Base-by-base conservation (phyloP, 352 stramenopile species). In the Pythium dissimile region DNA sequence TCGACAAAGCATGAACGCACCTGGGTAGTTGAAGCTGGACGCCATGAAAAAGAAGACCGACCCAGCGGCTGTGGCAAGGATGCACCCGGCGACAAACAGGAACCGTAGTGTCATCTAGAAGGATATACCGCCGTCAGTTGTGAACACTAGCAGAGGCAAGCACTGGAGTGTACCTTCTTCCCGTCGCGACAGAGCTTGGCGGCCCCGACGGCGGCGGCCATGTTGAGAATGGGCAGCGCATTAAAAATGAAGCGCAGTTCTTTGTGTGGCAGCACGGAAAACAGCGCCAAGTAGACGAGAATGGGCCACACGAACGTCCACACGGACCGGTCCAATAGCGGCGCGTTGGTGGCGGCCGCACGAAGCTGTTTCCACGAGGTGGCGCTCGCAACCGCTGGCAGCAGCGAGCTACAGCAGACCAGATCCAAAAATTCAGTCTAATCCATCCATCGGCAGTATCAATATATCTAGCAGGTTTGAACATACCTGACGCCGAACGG, bases 241-340 rank as follows among this genome's bases (percentile, higher is more conserved):
- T 97, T 97, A 69, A 99, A 98, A 35, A 99, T 89, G 66, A 99
- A 99, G 48, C 96, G 81, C 12, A 99, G 84, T 70, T 99, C 97
- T 67, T 99, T 99, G 80, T 99, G 97, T 12, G 95, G 96, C 16
- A 99, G 74, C 26, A 96, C 64, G 1, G 96, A 99, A 66, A 98
- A 99, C 6, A 99, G 73, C 15, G 64, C 66, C 8, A 99, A 62
- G 70, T 99, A 99, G 28, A 83, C 64, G 26, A 89, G 67, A 21
- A 86, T 65, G 0, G 83, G 83, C 78, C 78, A 89, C 34, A 81
- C 64, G 48, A 89, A 72, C 23, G 73, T 70, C 39, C 71, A 30
- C 7, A 92, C 80, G 6, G 66, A 74, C 21, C 64, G 63, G 41
- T 91, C 78, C 1, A 89, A 0, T 1, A 92, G 21, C 10, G 78